Percentiles rank a stretch among this genome's conserved stretches.
Conservation (phyloP, 805 yeast species). For the Ogataea trehaloabstinens region DNA sequence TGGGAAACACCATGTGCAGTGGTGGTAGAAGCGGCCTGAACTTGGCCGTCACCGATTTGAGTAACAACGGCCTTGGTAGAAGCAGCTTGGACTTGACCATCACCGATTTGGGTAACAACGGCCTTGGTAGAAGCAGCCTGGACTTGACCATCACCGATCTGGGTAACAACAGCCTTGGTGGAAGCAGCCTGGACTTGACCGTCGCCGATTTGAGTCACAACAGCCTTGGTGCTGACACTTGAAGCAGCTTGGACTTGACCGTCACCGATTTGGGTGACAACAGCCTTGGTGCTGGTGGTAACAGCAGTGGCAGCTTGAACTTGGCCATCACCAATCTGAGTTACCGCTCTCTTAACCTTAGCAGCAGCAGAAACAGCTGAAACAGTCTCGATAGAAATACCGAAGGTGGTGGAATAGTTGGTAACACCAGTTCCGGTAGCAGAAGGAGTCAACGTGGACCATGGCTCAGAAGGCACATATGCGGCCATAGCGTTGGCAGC, state of each 20-base stretch:
- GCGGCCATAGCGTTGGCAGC: slow-evolving; percentile 56
- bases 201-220: slow-evolving; percentile 46
- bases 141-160: slow-evolving; percentile 47
- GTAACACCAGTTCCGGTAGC: slow-evolving; percentile 56
- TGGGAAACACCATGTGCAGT: slow-evolving; percentile 39
- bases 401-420: slow-evolving; percentile 56
- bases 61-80: slow-evolving; percentile 27
- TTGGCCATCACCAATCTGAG: slow-evolving; percentile 47
- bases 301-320: slow-evolving; percentile 40
- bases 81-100: slow-evolving; percentile 35
- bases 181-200: slow-evolving; percentile 47
- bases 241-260: slow-evolving; percentile 53
- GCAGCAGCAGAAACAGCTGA: slow-evolving; percentile 32
- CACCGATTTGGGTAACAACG: slow-evolving; percentile 36
- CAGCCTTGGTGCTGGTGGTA: slow-evolving; percentile 43
- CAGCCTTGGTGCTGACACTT: slow-evolving; percentile 39
- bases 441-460: slow-evolving; percentile 70
- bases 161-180: slow-evolving; percentile 29
- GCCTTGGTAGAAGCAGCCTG: slow-evolving; percentile 34
- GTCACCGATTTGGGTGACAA: slow-evolving; percentile 51
- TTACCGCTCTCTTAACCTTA: slow-evolving; percentile 9
- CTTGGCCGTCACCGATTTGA: slow-evolving; percentile 47
- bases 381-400: slow-evolving; percentile 60
- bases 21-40: slow-evolving; percentile 32
- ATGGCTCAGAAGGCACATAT: slow-evolving; percentile 62